Evolutionary conservation across 306 rosid species (phyloP), one percentile per base, ranked within the genome.

Genomic region (Clitoria ternatea): DNA sequence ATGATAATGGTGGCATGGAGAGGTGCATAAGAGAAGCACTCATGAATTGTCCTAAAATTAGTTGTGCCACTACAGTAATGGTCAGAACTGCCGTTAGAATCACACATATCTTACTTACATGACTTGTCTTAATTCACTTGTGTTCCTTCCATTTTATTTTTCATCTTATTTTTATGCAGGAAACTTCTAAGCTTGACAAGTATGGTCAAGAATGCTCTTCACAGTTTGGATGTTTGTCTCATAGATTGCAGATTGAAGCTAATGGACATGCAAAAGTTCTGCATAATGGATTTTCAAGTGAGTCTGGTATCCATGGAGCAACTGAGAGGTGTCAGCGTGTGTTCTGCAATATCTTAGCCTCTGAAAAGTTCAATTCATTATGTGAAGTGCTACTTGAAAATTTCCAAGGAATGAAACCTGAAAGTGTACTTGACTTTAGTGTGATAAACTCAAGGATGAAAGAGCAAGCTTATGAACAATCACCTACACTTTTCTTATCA

Each of bases 331-430:
- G 95, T 79, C 86, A 79, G 75, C 92, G 18, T 53, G 87, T 87
- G 44, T 72, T 85, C 52, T 23, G 43, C 27, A 45, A 88, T 81
- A 68, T 91, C 79, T 70, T 95, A 80, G 49, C 74, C 61, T 95
- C 96, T n/a, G 90, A 87, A 55, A 80, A 85, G 55, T 91, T 95
- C 85, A 57, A 80, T 63, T 87, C 85, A 22, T 74, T 95, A 62
- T 86, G 92, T 79, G 83, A 83, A 72, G 76, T 82, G 39, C 71
- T 95, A 48, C 52, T 74, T 45, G 92, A 89, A 75, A 89, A 86
- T 67, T 91, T 91, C 75, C 72, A 78, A 66, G 99, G 92, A 82
- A 80, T 77, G 73, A 87, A 90, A 78, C 84, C 82, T 57, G 96
- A 89, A 70, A 81, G 75, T 48, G 49, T 87, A 63, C 69, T 95